Percentiles rank a stretch among this genome's conserved stretches.
These are phyloP conservation scores for Ustilago hordei DNA, from an alignment of 1,284 basidiomycete genomes.

Conservation along the genomic window DNA sequence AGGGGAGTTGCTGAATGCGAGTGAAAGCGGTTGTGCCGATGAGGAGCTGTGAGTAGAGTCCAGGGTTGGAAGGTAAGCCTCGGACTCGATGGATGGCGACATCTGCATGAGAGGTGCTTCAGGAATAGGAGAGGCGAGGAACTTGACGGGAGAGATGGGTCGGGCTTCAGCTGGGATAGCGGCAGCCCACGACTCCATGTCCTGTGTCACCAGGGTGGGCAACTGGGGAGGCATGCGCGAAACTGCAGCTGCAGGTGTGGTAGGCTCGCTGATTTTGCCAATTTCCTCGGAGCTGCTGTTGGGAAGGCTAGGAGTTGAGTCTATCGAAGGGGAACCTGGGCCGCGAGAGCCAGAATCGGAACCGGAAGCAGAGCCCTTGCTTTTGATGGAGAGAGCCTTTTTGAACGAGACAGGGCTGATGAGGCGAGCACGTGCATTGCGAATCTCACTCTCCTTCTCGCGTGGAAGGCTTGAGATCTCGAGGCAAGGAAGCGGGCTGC, in stretches of 20 bases:
- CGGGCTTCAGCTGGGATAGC: constrained; percentile 27
- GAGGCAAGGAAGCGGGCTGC: constrained; percentile 20
- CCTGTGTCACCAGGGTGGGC: constrained; percentile 13
- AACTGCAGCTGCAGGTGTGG: neutral
- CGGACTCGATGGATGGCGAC: constrained; percentile 20
- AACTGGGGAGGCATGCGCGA: neutral
- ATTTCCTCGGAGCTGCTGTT: constrained; percentile 40
- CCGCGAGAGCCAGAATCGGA: constrained; percentile 17
- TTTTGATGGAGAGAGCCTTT: constrained; percentile 42
- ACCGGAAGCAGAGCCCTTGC: constrained; percentile 17
- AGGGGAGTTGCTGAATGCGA: constrained; percentile 16
- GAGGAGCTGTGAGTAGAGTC: constrained; percentile 11
- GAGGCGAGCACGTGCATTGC: constrained; percentile 25
- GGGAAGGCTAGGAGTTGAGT: constrained; percentile 24
- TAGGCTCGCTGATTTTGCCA: constrained; percentile 22
- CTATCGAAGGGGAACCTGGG: constrained; percentile 20
- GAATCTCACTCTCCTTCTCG: constrained; percentile 35
- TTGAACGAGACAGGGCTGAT: constrained; percentile 43
- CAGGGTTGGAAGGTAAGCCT: constrained; percentile 8
- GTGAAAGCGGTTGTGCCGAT: constrained; percentile 10
- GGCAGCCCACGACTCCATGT: constrained; percentile 35
- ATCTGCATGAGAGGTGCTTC: constrained; percentile 20
- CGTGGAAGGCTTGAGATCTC: constrained; percentile 40
- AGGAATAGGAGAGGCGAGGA: neutral
- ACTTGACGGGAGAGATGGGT: constrained; percentile 14